phyloP scores from a whole-genome alignment of 805 yeast species.

The Myxozyma sirexii region DNA sequence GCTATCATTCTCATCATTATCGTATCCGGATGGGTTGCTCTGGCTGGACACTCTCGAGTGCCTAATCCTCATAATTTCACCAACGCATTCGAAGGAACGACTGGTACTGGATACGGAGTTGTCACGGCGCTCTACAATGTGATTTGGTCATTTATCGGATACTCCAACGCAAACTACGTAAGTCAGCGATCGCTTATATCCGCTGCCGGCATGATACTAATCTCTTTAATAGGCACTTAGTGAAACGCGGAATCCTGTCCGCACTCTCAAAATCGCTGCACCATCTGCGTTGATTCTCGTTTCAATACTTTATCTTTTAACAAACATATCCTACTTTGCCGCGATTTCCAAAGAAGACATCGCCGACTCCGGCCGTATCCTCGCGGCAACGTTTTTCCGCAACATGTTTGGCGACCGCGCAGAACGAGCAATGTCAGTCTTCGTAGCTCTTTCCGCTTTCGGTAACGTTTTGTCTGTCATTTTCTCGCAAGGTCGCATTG shows the following conservation, averaged over 20 bases:
- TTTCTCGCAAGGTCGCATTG: background rate
- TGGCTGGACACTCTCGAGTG: background rate
- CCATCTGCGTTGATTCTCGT: background rate
- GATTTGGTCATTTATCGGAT: background rate
- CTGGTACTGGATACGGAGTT: background rate
- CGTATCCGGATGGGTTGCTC: background rate
- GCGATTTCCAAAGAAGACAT: background rate
- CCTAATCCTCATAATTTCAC: background rate
- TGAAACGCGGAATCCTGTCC: background rate
- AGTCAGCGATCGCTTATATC: background rate
- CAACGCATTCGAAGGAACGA: background rate
- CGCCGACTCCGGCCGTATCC: constrained; percentile 1
- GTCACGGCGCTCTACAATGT: background rate
- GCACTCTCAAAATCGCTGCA: background rate
- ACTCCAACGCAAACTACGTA: background rate
- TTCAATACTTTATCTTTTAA: background rate
- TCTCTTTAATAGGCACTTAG: background rate
- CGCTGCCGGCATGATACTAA: background rate
- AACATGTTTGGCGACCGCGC: background rate
- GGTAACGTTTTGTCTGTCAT: background rate
- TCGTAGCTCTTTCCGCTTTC: background rate
- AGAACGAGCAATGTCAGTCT: background rate
- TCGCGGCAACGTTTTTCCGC: background rate
- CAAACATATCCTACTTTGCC: background rate
- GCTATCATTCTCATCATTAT: background rate